Evolutionary conservation across 306 rosid genomes (phyloP).

Genomic region (Myrica gale): DNA sequence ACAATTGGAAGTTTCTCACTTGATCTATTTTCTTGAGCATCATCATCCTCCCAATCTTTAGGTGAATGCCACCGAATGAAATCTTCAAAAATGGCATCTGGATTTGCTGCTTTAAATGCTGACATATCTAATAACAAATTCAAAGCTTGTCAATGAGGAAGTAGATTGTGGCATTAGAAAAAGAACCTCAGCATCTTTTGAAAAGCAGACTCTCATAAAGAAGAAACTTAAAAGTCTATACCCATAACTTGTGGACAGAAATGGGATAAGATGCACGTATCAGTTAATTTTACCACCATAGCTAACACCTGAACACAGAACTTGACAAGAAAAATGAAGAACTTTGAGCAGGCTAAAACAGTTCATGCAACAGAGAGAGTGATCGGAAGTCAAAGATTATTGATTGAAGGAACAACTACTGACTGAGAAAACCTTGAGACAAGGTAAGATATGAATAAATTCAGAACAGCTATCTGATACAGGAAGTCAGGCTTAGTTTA

Average conservation of each 20-base stretch:
- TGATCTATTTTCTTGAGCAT: slow-evolving; percentile 36
- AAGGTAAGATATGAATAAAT: background rate
- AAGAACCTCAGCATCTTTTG: slow-evolving; percentile 16
- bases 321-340: background rate
- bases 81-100: slow-evolving; percentile 90
- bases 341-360: background rate
- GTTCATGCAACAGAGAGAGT: background rate
- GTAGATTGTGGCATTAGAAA: slow-evolving; percentile 21
- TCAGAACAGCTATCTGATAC: background rate
- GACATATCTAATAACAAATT: slow-evolving; percentile 70
- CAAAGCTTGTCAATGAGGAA: slow-evolving; percentile 34
- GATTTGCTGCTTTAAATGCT: slow-evolving; percentile 96
- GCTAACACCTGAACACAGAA: background rate
- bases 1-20: slow-evolving; percentile 31
- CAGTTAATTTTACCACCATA: background rate
- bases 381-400: background rate
- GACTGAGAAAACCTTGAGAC: background rate
- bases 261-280: background rate
- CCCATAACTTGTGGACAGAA: background rate
- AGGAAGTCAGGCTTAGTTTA: background rate
- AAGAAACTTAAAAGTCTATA: background rate
- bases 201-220: background rate
- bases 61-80: slow-evolving; percentile 99
- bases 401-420: background rate
- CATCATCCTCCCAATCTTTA: slow-evolving; percentile 84